Conservation (phyloP, 345 rosid species). For the Rubroshorea leprosula region DNA sequence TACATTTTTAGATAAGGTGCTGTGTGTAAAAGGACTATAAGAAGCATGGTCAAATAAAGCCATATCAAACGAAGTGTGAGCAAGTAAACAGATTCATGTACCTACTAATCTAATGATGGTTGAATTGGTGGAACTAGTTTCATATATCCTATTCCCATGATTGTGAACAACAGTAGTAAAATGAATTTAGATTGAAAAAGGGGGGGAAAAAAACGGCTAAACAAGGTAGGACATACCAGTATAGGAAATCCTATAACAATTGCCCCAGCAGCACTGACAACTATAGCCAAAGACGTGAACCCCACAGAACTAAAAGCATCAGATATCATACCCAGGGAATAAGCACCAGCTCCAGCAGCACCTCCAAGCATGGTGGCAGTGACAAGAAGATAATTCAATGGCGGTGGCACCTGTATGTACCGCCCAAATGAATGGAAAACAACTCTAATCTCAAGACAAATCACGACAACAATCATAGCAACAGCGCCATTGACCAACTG, state of each 20-base stretch:
- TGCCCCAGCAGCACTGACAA: slow-evolving; percentile 89
- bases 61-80: background rate
- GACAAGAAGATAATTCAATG: slow-evolving; percentile 80
- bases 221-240: slow-evolving; percentile 47
- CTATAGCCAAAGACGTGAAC: slow-evolving; percentile 74
- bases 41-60: background rate
- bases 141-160: too few relatives aligned
- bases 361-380: slow-evolving; percentile 90
- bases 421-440: slow-evolving; percentile 91
- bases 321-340: slow-evolving; percentile 81
- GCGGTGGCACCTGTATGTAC: slow-evolving; percentile 94
- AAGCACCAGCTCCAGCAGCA: slow-evolving; percentile 82
- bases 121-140: too few relatives aligned
- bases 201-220: background rate
- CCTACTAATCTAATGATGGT: background rate
- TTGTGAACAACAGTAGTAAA: background rate
- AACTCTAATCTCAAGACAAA: slow-evolving; percentile 93
- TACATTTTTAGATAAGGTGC: too few relatives aligned
- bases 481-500: slow-evolving; percentile 83
- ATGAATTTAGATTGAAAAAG: too few relatives aligned
- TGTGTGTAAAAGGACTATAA: background rate
- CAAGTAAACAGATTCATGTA: background rate
- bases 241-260: slow-evolving; percentile 89
- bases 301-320: slow-evolving; percentile 67
- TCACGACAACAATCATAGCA: slow-evolving; percentile 75